phyloP scores from a whole-genome alignment of 176 grass and related monocot species.

The Elaeis guineensis region DNA sequence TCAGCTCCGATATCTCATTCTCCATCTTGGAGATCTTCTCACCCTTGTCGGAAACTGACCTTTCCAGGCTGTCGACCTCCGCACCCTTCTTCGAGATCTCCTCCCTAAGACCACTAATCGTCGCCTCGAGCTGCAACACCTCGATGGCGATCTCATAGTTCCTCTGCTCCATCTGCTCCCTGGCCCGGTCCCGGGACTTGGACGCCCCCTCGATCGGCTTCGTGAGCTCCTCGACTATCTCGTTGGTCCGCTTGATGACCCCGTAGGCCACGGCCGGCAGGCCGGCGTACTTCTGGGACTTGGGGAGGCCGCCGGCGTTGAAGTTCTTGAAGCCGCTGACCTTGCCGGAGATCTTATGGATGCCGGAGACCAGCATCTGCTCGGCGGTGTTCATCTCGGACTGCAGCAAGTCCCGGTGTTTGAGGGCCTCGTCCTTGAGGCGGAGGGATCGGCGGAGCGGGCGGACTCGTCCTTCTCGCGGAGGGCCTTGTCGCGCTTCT shows the following conservation, averaged over 20 bases:
- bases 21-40: slow-evolving; percentile 27
- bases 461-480: slow-evolving; percentile 19
- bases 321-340: slow-evolving; percentile 34
- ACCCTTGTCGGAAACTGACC: slow-evolving; percentile 28
- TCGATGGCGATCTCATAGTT: slow-evolving; percentile 98
- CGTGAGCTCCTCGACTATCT: slow-evolving; percentile 85
- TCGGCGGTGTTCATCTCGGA: slow-evolving; percentile 60
- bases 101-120: slow-evolving; percentile 20
- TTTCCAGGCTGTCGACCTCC: slow-evolving; percentile 42
- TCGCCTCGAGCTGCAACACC: slow-evolving; percentile 88
- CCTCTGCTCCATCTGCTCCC: slow-evolving; percentile 66
- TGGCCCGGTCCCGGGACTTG: slow-evolving; percentile 48
- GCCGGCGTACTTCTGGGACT: slow-evolving; percentile 71
- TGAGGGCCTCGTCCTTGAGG: slow-evolving; percentile 12
- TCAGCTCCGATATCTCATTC: slow-evolving; percentile 36
- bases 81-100: slow-evolving; percentile 26
- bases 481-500: slow-evolving; percentile 59
- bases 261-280: slow-evolving; percentile 71
- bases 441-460: slow-evolving; percentile 1
- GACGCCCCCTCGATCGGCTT: slow-evolving; percentile 51
- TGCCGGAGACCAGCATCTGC: slow-evolving; percentile 78
- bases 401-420: slow-evolving; percentile 33
- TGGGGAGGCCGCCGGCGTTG: slow-evolving; percentile 51
- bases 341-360: slow-evolving; percentile 79
- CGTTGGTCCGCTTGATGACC: slow-evolving; percentile 85